Evolutionary conservation across 768 basidiomycete species (phyloP).

Genomic region (Cystoderma amianthinum): DNA sequence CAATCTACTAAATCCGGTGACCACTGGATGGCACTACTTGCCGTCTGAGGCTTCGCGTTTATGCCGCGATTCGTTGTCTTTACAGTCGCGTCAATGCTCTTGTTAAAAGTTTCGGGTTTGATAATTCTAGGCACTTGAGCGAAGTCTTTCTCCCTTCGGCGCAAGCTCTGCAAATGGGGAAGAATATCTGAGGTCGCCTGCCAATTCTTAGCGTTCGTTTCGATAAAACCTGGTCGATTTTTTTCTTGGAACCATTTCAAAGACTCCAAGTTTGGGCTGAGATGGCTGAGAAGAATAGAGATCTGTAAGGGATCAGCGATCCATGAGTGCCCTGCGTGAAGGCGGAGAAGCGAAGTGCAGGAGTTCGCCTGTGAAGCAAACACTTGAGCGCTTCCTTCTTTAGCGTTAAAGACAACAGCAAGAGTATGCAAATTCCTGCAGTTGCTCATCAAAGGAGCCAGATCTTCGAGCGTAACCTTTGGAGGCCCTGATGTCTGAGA

Average conservation of each 20-base stretch:
- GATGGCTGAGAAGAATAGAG: constrained; percentile 68
- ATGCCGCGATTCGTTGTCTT: constrained; percentile 22
- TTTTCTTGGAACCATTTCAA: constrained; percentile 77
- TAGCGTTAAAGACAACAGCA: constrained; percentile 58
- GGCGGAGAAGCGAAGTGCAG: constrained; percentile 59
- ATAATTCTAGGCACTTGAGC: constrained; percentile 10
- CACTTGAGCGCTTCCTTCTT: constrained; percentile 33
- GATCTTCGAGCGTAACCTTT: constrained; percentile 54
- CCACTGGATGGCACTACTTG: constrained; percentile 25
- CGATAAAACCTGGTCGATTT: constrained; percentile 63
- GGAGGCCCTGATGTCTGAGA: constrained; percentile 43
- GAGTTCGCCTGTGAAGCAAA: constrained; percentile 41
- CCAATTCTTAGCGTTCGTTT: constrained; percentile 63
- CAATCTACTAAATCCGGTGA: constrained; percentile 24
- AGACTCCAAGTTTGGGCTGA: constrained; percentile 63
- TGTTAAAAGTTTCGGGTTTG: constrained; percentile 30
- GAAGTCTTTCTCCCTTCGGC: constrained; percentile 52
- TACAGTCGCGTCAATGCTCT: constrained; percentile 39
- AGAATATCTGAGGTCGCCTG: constrained; percentile 61
- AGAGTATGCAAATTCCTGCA: constrained; percentile 63
- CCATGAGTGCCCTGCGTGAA: constrained; percentile 75
- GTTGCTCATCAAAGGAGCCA: constrained; percentile 47
- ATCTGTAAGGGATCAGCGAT: constrained; percentile 61
- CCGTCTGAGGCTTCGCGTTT: constrained; percentile 20
- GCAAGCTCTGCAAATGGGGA: constrained; percentile 66